Percentiles rank a stretch among this genome's conserved stretches.
Evolutionary conservation across 495 filamentous ascomycete genomes (phyloP).

Genomic region (Acidomyces sp.): DNA sequence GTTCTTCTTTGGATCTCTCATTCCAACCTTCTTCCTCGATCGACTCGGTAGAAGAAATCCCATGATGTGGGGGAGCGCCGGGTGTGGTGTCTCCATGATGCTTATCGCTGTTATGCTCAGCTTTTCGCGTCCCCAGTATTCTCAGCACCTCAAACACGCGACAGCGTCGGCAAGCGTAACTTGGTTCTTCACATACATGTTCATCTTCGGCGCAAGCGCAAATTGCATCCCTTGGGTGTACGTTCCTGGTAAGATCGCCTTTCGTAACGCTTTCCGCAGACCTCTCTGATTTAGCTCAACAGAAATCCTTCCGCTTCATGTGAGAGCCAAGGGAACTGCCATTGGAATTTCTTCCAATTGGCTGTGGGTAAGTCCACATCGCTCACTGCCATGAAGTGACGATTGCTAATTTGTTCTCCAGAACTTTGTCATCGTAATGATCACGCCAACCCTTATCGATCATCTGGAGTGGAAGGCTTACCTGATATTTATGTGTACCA

Average conservation of each 20-base stretch:
- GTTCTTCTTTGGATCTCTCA: conserved; percentile 32
- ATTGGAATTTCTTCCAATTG: conserved; percentile 15
- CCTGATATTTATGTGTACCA: conserved; percentile 18
- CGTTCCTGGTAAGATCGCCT: too few species aligned
- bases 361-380: conserved; percentile 10
- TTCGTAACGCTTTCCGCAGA: too few species aligned
- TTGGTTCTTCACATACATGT: conserved; percentile 41
- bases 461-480: conserved; percentile 14
- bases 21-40: conserved; percentile 38
- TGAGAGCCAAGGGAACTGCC: conserved; percentile 61
- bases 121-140: conserved; percentile 22
- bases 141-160: conserved; percentile 17
- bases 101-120: conserved; percentile 40
- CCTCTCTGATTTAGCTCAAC: too few species aligned
- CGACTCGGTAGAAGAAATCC: conserved; percentile 34
- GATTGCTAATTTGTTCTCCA: not conserved
- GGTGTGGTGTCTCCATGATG: conserved; percentile 38
- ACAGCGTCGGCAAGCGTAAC: conserved; percentile 32
- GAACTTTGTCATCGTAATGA: conserved; percentile 16
- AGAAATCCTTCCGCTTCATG: conserved; percentile 54
- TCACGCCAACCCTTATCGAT: conserved; percentile 13
- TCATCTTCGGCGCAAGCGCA: conserved; percentile 36
- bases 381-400: not conserved
- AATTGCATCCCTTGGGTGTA: conserved; percentile 37
- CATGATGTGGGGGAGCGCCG: conserved; percentile 44